Base-by-base conservation (phyloP, 176 grass and related monocot species). In the Alloteropsis semialata region DNA sequence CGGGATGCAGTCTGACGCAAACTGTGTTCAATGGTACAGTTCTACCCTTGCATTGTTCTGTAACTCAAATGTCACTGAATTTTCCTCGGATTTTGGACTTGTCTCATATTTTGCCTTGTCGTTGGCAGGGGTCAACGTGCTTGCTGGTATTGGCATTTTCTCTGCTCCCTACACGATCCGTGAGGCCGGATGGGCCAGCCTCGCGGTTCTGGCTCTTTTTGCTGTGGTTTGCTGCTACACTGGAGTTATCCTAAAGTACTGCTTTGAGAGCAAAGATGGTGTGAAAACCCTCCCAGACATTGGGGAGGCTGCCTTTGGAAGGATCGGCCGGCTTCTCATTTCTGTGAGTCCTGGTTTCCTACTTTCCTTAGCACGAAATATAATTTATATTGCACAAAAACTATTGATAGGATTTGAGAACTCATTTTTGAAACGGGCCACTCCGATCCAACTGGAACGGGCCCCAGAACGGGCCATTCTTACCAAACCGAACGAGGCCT, bases 231-330 rank as follows among this genome's bases (percentile, higher is more conserved):
- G 91, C 64, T 98, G 79, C 75, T 98, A 95, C 65, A 98, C 96
- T 32, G 89, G 92, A 55, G 67, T 90, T 77, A 84, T 98, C 61
- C 72, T 93, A 34, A 98, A 88, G 42, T 61, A 95, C 5, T 95
- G 92, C 63, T 95, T 98, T 13, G 96, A 98, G 84, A 95, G 72
- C 87, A 91, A 93, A 83, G 92, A 91, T 42, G 96, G 96, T 15
- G 79, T 98, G 68, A 79, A 77, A 29, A 93, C 84, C 45, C 95
- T 91, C 66, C 96, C 96, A 84, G 92, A 98, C 87, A 98, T 98
- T 48, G 96, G 92, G 29, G 91, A 98, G 88, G 91, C 84, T 88
- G 92, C 92, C 49, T 98, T 98, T 82, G 96, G 92, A 53, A 89
- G 69, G 88, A 90, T 91, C 51, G 96, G 96, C 5, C 92, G 92